These are phyloP conservation scores for Clausena lansium DNA, from an alignment of 345 rosid species.

Conservation along the genomic window DNA sequence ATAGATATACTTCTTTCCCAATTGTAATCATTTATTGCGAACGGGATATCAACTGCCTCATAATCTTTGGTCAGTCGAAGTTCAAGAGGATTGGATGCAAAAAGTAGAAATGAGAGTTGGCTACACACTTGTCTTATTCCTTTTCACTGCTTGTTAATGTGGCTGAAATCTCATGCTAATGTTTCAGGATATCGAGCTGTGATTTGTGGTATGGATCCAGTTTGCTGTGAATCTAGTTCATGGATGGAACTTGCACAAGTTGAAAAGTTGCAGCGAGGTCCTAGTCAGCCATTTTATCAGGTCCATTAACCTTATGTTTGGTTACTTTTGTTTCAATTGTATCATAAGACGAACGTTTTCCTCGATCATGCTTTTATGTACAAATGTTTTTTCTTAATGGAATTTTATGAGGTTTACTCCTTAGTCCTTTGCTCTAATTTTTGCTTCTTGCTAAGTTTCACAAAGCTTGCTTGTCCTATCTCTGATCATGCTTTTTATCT, in stretches of 20 bases:
- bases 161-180: constrained; percentile 1
- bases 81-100: not conserved
- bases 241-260: constrained; percentile 88
- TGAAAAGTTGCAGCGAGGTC: constrained; percentile 68
- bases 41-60: constrained; percentile 1
- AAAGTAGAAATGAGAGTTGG: not conserved
- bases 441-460: not conserved
- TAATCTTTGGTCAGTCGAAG: not conserved
- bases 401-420: not conserved
- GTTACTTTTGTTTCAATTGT: not conserved
- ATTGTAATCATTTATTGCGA: not conserved
- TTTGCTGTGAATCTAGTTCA: constrained; percentile 80
- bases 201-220: constrained; percentile 94
- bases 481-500: constrained; percentile 2
- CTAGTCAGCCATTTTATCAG: constrained; percentile 97
- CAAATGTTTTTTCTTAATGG: not conserved
- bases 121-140: not conserved
- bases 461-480: not conserved
- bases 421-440: not conserved
- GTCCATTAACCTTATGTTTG: constrained; percentile 30
- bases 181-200: constrained; percentile 76
- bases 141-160: not conserved
- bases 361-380: not conserved
- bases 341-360: not conserved
- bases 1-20: not conserved